phyloP scores from a whole-genome alignment of 2,329 filamentous ascomycete species.

The Cytospora paraplurivora region DNA sequence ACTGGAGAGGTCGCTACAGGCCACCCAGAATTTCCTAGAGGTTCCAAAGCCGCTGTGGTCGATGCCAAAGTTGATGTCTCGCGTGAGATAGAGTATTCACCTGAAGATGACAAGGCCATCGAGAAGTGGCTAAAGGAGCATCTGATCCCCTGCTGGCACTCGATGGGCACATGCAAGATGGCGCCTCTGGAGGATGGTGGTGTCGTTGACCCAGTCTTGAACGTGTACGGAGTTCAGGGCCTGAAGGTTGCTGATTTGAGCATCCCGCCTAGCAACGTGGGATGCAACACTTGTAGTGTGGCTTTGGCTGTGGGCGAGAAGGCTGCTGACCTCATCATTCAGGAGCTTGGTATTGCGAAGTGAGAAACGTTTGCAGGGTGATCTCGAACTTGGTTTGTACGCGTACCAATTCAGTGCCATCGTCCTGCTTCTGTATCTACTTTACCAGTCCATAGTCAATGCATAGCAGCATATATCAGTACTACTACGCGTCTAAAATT shows the following conservation, averaged over 20 bases:
- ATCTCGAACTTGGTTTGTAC: too few species aligned
- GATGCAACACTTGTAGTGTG: constrained; percentile 47
- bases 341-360: constrained; percentile 19
- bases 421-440: too few species aligned
- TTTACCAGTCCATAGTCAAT: too few species aligned
- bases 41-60: constrained; percentile 44
- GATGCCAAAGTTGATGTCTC: constrained; percentile 25
- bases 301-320: constrained; percentile 49
- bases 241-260: constrained; percentile 46
- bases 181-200: constrained; percentile 43
- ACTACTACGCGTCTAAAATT: too few species aligned
- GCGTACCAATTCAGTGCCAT: too few species aligned
- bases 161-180: constrained; percentile 51
- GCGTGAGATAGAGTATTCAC: constrained; percentile 48
- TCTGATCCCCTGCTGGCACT: constrained; percentile 46
- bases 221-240: constrained; percentile 45
- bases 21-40: constrained; percentile 34
- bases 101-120: constrained; percentile 52
- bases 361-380: neutral
- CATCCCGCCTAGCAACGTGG: constrained; percentile 43
- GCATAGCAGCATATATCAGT: too few species aligned
- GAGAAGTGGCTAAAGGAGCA: constrained; percentile 45
- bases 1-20: constrained; percentile 34
- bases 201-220: constrained; percentile 45
- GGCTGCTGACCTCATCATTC: constrained; percentile 40